These are phyloP conservation scores for Pyrrhoderma lamaoense DNA, from an alignment of 1,284 basidiomycete species.

Conservation along the genomic window DNA sequence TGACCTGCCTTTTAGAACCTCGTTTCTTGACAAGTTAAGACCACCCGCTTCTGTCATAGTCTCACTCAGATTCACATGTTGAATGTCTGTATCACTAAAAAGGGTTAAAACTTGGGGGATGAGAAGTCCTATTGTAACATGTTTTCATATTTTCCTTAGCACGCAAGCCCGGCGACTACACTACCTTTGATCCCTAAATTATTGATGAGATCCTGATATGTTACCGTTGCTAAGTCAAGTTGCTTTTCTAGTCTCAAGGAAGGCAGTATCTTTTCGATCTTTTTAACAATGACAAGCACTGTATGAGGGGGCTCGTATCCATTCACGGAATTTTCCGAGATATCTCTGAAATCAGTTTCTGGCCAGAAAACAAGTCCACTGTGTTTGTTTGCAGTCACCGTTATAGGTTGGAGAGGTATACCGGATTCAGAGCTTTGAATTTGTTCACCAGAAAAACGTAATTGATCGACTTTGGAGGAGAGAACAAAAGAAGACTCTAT, in stretches of 20 bases:
- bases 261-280: conserved; percentile 7
- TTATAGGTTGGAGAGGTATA: no score
- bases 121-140: conserved; percentile 32
- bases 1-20: conserved; percentile 37
- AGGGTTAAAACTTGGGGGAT: conserved; percentile 32
- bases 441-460: conserved; percentile 4
- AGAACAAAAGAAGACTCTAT: conserved; percentile 12
- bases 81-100: conserved; percentile 34
- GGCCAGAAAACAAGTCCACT: conserved; percentile 11
- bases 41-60: conserved; percentile 42
- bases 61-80: conserved; percentile 33
- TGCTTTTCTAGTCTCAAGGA: conserved; percentile 3
- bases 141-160: background rate
- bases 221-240: conserved; percentile 4
- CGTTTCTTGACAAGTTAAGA: conserved; percentile 37
- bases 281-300: conserved; percentile 2
- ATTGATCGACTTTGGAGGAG: conserved; percentile 15
- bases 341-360: background rate
- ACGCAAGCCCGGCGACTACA: background rate
- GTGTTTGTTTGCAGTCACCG: background rate
- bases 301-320: background rate
- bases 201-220: conserved; percentile 15
- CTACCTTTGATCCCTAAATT: conserved; percentile 12
- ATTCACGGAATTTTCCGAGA: no score
- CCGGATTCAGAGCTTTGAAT: background rate